Percentiles rank a stretch among this genome's conserved stretches.
Conservation (phyloP, 768 basidiomycete genomes). For the Phaeolepiota aurea region DNA sequence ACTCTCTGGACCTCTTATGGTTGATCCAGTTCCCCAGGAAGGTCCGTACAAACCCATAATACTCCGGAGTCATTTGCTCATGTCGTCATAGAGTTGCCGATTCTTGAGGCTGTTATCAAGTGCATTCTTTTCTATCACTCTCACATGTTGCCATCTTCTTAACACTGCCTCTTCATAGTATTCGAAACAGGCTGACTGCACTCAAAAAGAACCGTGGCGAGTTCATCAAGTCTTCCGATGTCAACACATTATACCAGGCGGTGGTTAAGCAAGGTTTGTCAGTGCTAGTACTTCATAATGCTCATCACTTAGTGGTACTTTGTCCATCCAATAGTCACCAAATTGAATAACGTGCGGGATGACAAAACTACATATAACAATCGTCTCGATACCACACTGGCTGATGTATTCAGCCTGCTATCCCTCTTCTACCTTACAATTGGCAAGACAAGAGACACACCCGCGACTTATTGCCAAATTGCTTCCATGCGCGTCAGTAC, state of each 20-base stretch:
- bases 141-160: conserved; percentile 11
- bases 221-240: conserved; percentile 90
- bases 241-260: conserved; percentile 84
- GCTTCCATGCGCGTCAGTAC: conserved; percentile 89
- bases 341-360: conserved; percentile 84
- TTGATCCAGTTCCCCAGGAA: conserved; percentile 72
- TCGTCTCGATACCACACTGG: conserved; percentile 88
- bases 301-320: not conserved
- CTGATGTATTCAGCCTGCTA: conserved; percentile 92
- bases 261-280: conserved; percentile 86
- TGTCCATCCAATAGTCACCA: conserved; percentile 47
- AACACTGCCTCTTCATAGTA: conserved; percentile 37
- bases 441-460: conserved; percentile 90
- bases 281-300: not conserved
- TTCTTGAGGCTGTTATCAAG: conserved; percentile 94
- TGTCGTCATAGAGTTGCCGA: conserved; percentile 66
- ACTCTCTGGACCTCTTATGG: conserved; percentile 30
- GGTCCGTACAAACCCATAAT: too few relatives aligned
- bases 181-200: conserved; percentile 90
- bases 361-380: conserved; percentile 73
- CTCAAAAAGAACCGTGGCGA: conserved; percentile 90
- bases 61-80: conserved; percentile 8
- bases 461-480: conserved; percentile 93
- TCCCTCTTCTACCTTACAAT: conserved; percentile 98
- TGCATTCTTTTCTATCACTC: conserved; percentile 22